phyloP scores from a whole-genome alignment of 1,284 basidiomycete genomes.

The Puccinia coronata region DNA sequence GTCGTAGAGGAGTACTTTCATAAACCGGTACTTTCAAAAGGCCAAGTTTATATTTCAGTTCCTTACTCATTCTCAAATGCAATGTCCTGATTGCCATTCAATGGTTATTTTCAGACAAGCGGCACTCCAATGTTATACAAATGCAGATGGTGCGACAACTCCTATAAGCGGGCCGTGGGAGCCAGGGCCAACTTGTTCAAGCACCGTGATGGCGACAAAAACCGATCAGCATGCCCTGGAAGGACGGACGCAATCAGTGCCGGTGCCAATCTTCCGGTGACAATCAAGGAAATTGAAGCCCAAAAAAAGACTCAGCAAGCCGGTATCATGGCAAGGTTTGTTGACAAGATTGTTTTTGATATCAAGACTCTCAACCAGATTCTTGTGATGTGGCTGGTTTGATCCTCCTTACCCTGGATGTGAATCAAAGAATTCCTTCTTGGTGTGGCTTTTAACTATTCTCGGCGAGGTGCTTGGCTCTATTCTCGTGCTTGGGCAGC shows the following conservation, averaged over 20 bases:
- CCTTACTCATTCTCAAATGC: too few species aligned
- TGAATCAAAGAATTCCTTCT: neutral
- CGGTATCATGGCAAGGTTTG: too few species aligned
- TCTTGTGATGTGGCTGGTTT: neutral
- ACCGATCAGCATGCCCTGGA: neutral
- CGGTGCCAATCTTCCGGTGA: neutral
- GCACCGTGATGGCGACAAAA: neutral
- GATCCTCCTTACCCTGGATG: neutral
- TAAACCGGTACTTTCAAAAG: neutral
- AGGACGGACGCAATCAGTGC: neutral
- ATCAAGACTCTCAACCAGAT: neutral
- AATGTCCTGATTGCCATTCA: too few species aligned
- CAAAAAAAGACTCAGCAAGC: neutral
- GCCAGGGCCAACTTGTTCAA: neutral
- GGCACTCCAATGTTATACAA: too few species aligned
- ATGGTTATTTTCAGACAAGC: neutral
- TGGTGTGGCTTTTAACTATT: neutral
- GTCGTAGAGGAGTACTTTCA: slow-evolving; percentile 9
- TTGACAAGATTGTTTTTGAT: neutral
- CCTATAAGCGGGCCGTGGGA: neutral
- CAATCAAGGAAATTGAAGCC: neutral
- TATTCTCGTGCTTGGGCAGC: neutral
- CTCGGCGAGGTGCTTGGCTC: neutral
- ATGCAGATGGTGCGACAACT: neutral
- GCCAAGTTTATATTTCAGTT: neutral